phyloP scores from a whole-genome alignment of 495 filamentous ascomycete genomes.

The Neurospora cerealis region DNA sequence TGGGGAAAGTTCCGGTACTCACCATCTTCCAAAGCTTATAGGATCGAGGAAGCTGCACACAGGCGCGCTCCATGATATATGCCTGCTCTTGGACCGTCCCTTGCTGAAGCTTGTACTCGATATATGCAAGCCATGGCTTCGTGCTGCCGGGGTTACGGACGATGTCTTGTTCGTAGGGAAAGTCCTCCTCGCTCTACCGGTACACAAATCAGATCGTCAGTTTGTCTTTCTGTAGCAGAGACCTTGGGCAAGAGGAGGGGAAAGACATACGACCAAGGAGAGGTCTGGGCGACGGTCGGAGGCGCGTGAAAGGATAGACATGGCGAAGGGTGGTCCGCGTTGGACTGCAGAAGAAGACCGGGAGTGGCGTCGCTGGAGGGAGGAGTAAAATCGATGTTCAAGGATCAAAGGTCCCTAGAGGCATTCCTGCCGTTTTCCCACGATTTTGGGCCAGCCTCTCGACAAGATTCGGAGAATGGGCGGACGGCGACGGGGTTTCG shows the following conservation, averaged over 20 bases:
- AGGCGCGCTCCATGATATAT: conserved; percentile 91
- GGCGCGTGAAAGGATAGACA: conserved; percentile 20
- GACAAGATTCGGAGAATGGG: conserved; percentile 1
- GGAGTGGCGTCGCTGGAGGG: neutral
- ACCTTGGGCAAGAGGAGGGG: neutral
- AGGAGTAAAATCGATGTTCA: neutral
- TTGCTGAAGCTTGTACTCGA: conserved; percentile 82
- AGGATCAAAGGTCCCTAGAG: neutral
- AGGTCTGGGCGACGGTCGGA: conserved; percentile 45
- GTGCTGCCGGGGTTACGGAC: conserved; percentile 74
- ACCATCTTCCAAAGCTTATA: conserved; percentile 99
- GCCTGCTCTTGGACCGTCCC: conserved; percentile 83
- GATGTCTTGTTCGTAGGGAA: conserved; percentile 93
- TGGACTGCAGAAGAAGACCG: neutral
- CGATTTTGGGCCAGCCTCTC: conserved; percentile 11
- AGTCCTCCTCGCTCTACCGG: conserved; percentile 68
- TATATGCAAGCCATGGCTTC: conserved; percentile 94
- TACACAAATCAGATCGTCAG: neutral
- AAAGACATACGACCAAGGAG: conserved; percentile 64
- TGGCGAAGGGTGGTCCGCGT: conserved; percentile 7
- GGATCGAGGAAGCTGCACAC: conserved; percentile 77
- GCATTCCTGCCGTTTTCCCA: conserved; percentile 21
- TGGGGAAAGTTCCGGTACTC: conserved; percentile 7
- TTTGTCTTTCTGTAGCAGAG: neutral
- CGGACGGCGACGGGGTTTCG: neutral